These are phyloP conservation scores for Geotrichum cucujoidarum DNA, from an alignment of 1,139 yeast genomes.

Conservation along the genomic window DNA sequence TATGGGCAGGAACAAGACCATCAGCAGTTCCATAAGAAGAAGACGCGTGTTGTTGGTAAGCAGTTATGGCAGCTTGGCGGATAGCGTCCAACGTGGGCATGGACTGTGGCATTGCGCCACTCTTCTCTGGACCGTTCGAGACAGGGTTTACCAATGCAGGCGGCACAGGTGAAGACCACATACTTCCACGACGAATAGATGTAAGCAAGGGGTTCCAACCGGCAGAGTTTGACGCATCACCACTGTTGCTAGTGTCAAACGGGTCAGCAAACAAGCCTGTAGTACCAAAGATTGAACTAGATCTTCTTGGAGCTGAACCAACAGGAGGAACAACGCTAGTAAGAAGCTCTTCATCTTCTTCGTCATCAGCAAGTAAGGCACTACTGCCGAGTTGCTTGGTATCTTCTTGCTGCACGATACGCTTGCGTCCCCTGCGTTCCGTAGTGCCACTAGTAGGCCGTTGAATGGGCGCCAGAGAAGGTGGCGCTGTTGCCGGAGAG, in stretches of 20 bases:
- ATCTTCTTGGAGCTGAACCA: slow-evolving; percentile 3
- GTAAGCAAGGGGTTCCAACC: slow-evolving; percentile 16
- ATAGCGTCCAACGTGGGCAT: slow-evolving; percentile 20
- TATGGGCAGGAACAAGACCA: slow-evolving; percentile 36
- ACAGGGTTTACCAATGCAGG: neutral
- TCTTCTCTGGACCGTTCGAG: neutral
- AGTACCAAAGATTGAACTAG: slow-evolving; percentile 10
- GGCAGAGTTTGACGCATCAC: neutral
- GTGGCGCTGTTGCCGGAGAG: slow-evolving; percentile 6
- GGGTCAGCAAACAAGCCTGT: slow-evolving; percentile 4
- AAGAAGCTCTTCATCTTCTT: slow-evolving; percentile 19
- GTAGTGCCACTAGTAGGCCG: slow-evolving; percentile 20
- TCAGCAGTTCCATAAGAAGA: slow-evolving; percentile 27
- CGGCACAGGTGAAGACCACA: slow-evolving; percentile 18
- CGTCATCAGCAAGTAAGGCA: slow-evolving; percentile 26
- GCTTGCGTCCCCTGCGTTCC: slow-evolving; percentile 11
- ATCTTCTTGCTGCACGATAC: slow-evolving; percentile 24
- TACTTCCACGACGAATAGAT: slow-evolving; percentile 17
- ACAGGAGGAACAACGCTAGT: slow-evolving; percentile 4
- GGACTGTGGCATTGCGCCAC: neutral
- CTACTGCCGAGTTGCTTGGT: slow-evolving; percentile 28
- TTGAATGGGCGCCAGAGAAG: slow-evolving; percentile 19
- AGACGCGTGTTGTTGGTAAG: slow-evolving; percentile 28
- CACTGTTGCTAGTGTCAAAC: slow-evolving; percentile 5
- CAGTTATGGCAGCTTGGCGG: slow-evolving; percentile 27